These are phyloP conservation scores for Cyclocybe cylindracea DNA, from an alignment of 768 basidiomycete species.

Conservation along the genomic window DNA sequence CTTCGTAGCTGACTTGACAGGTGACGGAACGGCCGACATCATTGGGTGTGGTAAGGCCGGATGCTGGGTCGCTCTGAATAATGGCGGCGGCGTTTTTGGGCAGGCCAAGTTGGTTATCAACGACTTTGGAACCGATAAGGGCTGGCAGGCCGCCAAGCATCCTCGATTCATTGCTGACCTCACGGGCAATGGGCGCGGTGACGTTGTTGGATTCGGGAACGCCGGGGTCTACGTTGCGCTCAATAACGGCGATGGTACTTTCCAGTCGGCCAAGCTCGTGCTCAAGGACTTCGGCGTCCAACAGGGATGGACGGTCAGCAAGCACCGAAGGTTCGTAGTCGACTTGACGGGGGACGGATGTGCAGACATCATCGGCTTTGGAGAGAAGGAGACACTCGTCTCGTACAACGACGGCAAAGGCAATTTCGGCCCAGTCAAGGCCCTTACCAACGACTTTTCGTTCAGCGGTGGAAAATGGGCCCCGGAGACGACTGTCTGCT, in stretches of 20 bases:
- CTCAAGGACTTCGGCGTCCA: not conserved
- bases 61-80: constrained; percentile 2
- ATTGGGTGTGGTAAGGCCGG: constrained; percentile 1
- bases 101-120: not conserved
- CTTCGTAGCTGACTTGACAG: constrained; percentile 4
- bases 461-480: not conserved
- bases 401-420: not conserved
- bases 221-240: not conserved
- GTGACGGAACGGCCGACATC: constrained; percentile 1
- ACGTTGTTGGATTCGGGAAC: constrained; percentile 7
- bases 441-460: not conserved
- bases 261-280: not conserved
- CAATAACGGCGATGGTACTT: constrained; percentile 8
- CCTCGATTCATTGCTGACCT: constrained; percentile 5
- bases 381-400: not conserved
- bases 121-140: not conserved
- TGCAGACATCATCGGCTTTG: not conserved
- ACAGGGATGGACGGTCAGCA: not conserved
- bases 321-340: not conserved
- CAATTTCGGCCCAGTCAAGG: not conserved
- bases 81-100: constrained; percentile 5
- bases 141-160: constrained; percentile 1
- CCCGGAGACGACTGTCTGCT: not conserved
- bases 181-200: constrained; percentile 3
- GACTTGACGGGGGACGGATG: not conserved